Evolutionary conservation across 257 asterid genomes (phyloP), one percentile per base, ranked within the genome.

Genomic region (Penstemon barbatus): DNA sequence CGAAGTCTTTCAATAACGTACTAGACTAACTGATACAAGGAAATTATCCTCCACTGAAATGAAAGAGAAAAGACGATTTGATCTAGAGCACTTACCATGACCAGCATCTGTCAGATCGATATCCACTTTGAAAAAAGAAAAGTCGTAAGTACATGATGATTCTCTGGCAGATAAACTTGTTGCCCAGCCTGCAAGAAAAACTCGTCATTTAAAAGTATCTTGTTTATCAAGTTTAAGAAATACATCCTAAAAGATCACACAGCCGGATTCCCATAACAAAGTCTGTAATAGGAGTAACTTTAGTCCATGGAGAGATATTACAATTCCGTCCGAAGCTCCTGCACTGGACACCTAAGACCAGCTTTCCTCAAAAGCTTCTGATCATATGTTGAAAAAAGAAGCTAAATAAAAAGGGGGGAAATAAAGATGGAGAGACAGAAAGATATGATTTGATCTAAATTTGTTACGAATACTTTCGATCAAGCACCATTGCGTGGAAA

Each of bases 161-260:
- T 90, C 99, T 68, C 99, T 96, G 50, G 97, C 99, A 75, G 84
- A 88, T 70, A 94, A 87, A 78, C 99, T 76, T 50, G 97, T 89
- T 56, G 97, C 96, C 99, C 99, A 94, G 66, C 99, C 99, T 91
- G 90, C 79, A 76, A 57, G 51, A 12, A 25, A 45, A 45, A 9
- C 51, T 5, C 8, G 10, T 45, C 8, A 45, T 12, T 4, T 45
- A 8, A 8, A 45, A 45, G 8, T 45, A 8, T 45, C 54, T 49
- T 9, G 54, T 49, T 15, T 49, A 49, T 61, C 50, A 39, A 43
- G 51, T 43, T 41, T 7, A 36, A 42, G 15, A 42, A 61, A 13
- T 42, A 61, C 51, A n/a, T 41, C 4, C 15, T 41, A 39, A 42
- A 61, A 61, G 6, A 61, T 61, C 52, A 49, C 3, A 12, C 6